Evolutionary conservation across 202 grass and related monocot genomes (phyloP).

Genomic region (Sporobolus alterniflorus): DNA sequence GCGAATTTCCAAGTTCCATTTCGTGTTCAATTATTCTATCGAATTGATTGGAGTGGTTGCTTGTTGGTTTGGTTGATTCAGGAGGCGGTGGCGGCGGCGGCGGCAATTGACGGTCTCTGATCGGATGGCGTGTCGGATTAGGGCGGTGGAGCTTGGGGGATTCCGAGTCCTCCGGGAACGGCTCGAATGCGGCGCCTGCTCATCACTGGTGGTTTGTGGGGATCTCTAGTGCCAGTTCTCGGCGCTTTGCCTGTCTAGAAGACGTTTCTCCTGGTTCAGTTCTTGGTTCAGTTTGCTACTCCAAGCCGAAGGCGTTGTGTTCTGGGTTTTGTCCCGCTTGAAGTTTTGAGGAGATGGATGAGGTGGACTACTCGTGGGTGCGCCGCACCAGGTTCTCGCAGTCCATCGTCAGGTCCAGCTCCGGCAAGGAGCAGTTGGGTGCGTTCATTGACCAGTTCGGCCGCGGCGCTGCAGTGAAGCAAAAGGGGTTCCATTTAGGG

Average conservation of each 20-base stretch:
- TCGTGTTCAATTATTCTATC: not conserved
- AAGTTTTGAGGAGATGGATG: slow-evolving; percentile 63
- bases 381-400: slow-evolving; percentile 81
- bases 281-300: not conserved
- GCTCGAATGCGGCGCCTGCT: not conserved
- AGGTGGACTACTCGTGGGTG: slow-evolving; percentile 77
- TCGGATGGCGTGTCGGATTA: slow-evolving; percentile 7
- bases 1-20: not conserved
- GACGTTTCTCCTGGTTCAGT: not conserved
- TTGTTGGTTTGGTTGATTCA: not conserved
- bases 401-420: slow-evolving; percentile 66
- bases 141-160: not conserved
- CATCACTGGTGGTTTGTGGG: not conserved
- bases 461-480: not conserved
- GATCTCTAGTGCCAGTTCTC: slow-evolving; percentile 14
- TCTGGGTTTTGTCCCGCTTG: not conserved
- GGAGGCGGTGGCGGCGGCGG: slow-evolving; percentile 24
- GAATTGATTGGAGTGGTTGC: not conserved
- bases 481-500: slow-evolving; percentile 15
- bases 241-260: not conserved
- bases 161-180: not conserved
- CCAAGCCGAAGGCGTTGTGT: not conserved
- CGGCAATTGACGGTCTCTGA: slow-evolving; percentile 1
- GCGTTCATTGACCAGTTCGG: slow-evolving; percentile 43
- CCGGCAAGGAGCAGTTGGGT: slow-evolving; percentile 44